A percentile compares a stretch with the other conserved stretches of the same genome.
These are phyloP conservation scores for Amylostereum areolatum DNA, from an alignment of 1,284 basidiomycete species.

Conservation along the genomic window DNA sequence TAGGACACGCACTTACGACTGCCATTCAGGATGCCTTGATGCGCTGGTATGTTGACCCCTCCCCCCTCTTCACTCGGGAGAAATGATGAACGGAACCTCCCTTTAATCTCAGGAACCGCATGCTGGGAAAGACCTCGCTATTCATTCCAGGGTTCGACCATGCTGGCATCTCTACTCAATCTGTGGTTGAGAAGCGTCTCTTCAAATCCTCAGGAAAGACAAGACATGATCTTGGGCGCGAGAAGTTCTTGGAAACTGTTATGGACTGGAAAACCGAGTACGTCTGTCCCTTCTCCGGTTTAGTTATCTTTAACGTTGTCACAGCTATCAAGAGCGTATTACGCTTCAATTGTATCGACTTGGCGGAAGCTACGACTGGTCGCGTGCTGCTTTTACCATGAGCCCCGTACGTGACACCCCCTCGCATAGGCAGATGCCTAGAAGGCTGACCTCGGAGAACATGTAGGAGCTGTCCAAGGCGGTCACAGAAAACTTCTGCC, in stretches of 20 bases:
- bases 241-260: slow-evolving; percentile 88
- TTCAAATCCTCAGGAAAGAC: slow-evolving; percentile 82
- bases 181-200: slow-evolving; percentile 93
- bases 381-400: slow-evolving; percentile 95
- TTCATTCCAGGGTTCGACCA: slow-evolving; percentile 98
- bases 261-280: slow-evolving; percentile 98
- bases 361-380: slow-evolving; percentile 95
- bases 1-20: slow-evolving; percentile 92
- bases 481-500: slow-evolving; percentile 90
- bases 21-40: slow-evolving; percentile 89
- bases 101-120: slow-evolving; percentile 76
- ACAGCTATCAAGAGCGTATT: slow-evolving; percentile 85
- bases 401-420: slow-evolving; percentile 53
- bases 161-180: slow-evolving; percentile 97
- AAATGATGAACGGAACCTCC: no score
- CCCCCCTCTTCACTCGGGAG: no score
- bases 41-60: slow-evolving; percentile 60
- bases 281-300: slow-evolving; percentile 19
- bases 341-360: slow-evolving; percentile 86
- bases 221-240: slow-evolving; percentile 91
- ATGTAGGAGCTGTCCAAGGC: slow-evolving; percentile 73
- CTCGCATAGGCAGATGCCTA: no score
- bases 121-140: slow-evolving; percentile 90
- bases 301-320: slow-evolving; percentile 10
- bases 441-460: no score